Base-by-base conservation (phyloP, 2,329 filamentous ascomycete genomes). In the Cladophialophora immunda region DNA sequence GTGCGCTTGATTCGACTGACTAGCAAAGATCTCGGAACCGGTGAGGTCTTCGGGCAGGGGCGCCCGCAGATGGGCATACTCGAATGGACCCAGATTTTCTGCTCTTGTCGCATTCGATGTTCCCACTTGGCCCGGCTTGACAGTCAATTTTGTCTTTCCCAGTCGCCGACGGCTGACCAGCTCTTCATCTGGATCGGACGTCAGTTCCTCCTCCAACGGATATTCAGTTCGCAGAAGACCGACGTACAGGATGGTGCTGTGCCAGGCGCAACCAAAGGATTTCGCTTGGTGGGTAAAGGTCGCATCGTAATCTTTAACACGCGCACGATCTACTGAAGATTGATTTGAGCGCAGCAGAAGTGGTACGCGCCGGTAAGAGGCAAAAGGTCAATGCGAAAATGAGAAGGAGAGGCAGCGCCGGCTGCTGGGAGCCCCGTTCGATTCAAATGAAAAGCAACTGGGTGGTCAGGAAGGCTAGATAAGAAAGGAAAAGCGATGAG, bases 21-120 rank as follows among this genome's bases (percentile, higher is more conserved):
- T 90, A 75, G 92, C 90, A 83, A 98, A 98, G 75, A 99, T 96
- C 76, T 95, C 95, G 5, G 94, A 97, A 30, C 86, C 86, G 68
- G 89, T 88, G 73, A 98, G 90, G 71, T 95, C 93, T 80, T 94
- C 95, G 58, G 95, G 95, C 55, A 99, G 83, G 15, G 95, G 94
- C 68, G 94, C 94, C 76, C 94, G 91, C 58, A 99, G 85, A 78
- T 99, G 95, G 71, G 94, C 94, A 79, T 99, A 99, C 80, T 98
- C 95, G 78, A 99, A 97, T 55, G 90, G 88, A 59, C 92, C 93
- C 68, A 95, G 84, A 72, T 90, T 89, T 72, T 90, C 85, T 55
- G 88, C 84, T 77, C 92, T 92, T 64, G 89, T 87, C 70, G 92
- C 90, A 78, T 89, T 90, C 45, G 87, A 86, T 9, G 87, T 87